Percentiles rank a stretch among this genome's conserved stretches.
Conservation (phyloP, 192 early-diverging fungal genomes). For the Podila verticillata region DNA sequence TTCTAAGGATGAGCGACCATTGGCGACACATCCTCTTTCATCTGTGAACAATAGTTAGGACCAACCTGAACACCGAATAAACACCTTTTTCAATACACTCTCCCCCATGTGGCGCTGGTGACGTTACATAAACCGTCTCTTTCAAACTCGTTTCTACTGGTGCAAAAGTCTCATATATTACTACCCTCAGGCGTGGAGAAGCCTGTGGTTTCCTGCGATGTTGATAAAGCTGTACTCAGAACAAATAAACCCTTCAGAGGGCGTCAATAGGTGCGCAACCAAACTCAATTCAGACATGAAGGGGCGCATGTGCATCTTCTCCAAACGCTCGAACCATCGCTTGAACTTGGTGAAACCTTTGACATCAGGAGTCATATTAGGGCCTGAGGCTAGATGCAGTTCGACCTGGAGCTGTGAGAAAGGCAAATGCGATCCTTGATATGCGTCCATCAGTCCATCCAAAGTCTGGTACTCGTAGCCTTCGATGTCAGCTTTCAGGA, state of each 20-base stretch:
- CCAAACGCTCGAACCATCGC: constrained; percentile 9
- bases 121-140: no score
- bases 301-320: not conserved
- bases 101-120: no score
- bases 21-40: no score
- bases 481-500: constrained; percentile 23
- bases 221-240: constrained; percentile 14
- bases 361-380: not conserved
- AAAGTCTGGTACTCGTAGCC: constrained; percentile 12
- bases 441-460: not conserved
- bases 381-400: not conserved
- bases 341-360: not conserved
- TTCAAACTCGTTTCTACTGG: no score
- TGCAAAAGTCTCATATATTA: no score
- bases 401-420: constrained; percentile 17
- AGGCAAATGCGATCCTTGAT: not conserved
- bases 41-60: no score
- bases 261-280: no score
- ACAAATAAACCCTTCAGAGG: no score
- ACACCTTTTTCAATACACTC: no score
- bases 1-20: no score
- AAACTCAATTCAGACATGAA: constrained; percentile 13
- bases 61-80: no score
- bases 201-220: not conserved
- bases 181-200: no score